A percentile compares a stretch with the other conserved stretches of the same genome.
These are phyloP conservation scores for Quercus mongolica DNA, from an alignment of 306 rosid genomes.

Conservation along the genomic window DNA sequence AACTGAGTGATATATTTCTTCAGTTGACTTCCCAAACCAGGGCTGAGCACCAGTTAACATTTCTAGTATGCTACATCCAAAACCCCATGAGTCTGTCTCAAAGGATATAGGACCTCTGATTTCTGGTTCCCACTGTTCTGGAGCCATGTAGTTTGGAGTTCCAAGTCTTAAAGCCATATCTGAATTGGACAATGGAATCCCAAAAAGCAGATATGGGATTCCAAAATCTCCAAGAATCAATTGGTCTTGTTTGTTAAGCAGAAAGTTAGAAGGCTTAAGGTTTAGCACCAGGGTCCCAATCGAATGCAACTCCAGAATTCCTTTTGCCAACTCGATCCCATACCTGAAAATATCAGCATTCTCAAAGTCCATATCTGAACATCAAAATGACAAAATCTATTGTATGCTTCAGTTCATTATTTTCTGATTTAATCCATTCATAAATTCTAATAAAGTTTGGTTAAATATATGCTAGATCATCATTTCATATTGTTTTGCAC, in stretches of 20 bases:
- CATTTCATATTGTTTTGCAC: neutral
- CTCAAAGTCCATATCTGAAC: constrained; percentile 7
- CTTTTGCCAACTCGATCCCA: constrained; percentile 66
- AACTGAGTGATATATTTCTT: constrained; percentile 53
- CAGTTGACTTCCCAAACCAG: constrained; percentile 70
- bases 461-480: neutral
- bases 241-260: constrained; percentile 61
- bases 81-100: constrained; percentile 95
- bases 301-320: constrained; percentile 69
- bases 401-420: neutral
- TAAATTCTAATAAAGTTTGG: neutral
- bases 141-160: constrained; percentile 95
- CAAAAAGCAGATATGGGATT: constrained; percentile 67
- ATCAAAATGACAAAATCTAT: neutral
- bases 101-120: constrained; percentile 81
- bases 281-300: constrained; percentile 68
- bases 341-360: constrained; percentile 59
- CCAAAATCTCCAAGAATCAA: constrained; percentile 87
- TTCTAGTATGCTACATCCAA: constrained; percentile 80
- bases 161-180: constrained; percentile 70
- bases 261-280: constrained; percentile 74
- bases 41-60: constrained; percentile 87
- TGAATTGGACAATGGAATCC: constrained; percentile 47
- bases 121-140: constrained; percentile 95
- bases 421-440: neutral